A percentile compares a stretch with the other conserved stretches of the same genome.
Conservation (phyloP, 176 grass and related monocot species). For the Carex kokanica region DNA sequence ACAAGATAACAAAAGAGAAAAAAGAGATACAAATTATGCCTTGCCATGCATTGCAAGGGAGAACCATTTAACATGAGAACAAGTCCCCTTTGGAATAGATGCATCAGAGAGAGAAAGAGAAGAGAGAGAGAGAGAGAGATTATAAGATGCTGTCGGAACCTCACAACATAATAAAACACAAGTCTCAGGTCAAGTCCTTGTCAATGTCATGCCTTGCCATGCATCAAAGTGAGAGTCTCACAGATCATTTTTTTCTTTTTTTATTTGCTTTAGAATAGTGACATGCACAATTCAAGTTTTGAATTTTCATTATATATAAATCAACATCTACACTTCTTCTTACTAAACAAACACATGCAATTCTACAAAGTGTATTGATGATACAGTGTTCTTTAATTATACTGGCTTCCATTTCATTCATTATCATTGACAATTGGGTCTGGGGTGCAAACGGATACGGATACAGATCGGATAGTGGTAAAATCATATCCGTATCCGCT, state of each 20-base stretch:
- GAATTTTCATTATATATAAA: too few relatives aligned
- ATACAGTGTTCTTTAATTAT: too few relatives aligned
- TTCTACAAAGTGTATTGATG: too few relatives aligned
- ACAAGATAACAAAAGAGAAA: slow-evolving; percentile 9
- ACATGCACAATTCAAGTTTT: too few relatives aligned
- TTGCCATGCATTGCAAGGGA: slow-evolving; percentile 26
- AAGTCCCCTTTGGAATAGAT: slow-evolving; percentile 14
- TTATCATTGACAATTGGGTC: too few relatives aligned
- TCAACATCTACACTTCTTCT: too few relatives aligned
- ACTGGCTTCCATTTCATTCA: too few relatives aligned
- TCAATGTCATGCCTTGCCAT: slow-evolving; percentile 5
- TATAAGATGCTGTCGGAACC: slow-evolving; percentile 20
- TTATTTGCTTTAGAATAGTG: too few relatives aligned
- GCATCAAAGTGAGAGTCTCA: slow-evolving; percentile 24
- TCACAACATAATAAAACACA: background rate
- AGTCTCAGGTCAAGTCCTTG: slow-evolving; percentile 19
- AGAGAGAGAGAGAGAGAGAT: slow-evolving; percentile 3
- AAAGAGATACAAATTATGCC: background rate
- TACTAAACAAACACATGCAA: too few relatives aligned
- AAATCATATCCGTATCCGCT: too few relatives aligned
- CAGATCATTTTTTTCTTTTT: background rate
- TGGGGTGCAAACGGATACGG: too few relatives aligned
- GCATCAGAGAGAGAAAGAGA: background rate
- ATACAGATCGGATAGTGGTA: too few relatives aligned
- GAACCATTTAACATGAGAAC: slow-evolving; percentile 30